Evolutionary conservation across 208 protist species (phyloP), one percentile per base, ranked within the genome.

Genomic region (Hexamita inflata): DNA sequence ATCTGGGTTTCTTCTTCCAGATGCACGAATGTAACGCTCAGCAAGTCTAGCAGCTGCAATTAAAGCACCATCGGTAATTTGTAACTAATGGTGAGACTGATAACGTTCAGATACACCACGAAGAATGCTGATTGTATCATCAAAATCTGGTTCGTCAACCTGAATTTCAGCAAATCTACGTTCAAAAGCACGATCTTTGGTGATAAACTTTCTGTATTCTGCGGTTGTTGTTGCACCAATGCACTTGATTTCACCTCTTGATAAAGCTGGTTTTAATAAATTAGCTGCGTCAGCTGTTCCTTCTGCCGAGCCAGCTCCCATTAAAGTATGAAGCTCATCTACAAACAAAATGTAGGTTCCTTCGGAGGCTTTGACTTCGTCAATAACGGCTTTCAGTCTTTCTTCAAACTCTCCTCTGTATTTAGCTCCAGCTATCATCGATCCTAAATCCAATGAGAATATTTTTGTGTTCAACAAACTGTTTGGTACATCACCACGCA

Each of bases 321-420:
- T 83, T 1, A 99, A 81, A 9, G 88, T 91, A 86, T 99, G 96
- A 67, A 98, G 89, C 84, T 99, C 96, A 80, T 98, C 95, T 83
- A 98, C 96, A 83, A 99, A 99, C 38, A 98, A 85, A 61, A 99
- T 97, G 65, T 98, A 86, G 65, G 89, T 86, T n/a, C 92, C 92
- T 30, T 94, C 81, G 0, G 86, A 82, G 24, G 92, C 87, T 70
- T 92, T 90, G 7, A 98, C 93, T 76, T 98, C 95, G 75, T 95
- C 93, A 29, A 99, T 84, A 29, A 99, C 91, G 0, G 87, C 89
- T 87, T 99, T 98, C 39, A 99, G 88, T 13, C 95, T 87, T 82
- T 98, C 95, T 85, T 99, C 96, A 83, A 99, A 99, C 85, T 98
- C 94, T 57, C 96, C 95, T 39, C 94, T 85, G 82, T 94, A 98